phyloP scores from a whole-genome alignment of 805 yeast species.

The Barnettozyma salicaria region DNA sequence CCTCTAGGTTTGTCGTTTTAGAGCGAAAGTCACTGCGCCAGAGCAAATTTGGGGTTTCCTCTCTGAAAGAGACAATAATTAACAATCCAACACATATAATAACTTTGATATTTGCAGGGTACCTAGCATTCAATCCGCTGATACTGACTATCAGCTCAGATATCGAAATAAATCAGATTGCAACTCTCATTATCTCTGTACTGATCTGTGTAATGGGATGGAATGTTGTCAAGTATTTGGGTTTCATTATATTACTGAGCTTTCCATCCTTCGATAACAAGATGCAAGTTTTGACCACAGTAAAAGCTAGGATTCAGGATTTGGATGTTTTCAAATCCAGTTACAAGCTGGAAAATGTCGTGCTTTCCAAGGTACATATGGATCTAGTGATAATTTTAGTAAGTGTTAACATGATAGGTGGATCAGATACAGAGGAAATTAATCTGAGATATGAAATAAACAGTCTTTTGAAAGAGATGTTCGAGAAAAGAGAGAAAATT shows the following conservation, averaged over 20 bases:
- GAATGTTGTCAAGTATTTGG: constrained; percentile 45
- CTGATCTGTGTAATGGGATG: constrained; percentile 45
- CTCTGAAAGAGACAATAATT: constrained; percentile 19
- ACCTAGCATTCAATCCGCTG: constrained; percentile 36
- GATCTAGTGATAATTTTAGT: constrained; percentile 53
- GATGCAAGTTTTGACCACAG: constrained; percentile 31
- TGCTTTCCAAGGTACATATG: constrained; percentile 58
- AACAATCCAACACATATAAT: constrained; percentile 33
- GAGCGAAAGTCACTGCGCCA: constrained; percentile 1
- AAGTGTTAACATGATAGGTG: constrained; percentile 56
- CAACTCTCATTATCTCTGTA: constrained; percentile 40
- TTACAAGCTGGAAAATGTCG: constrained; percentile 41
- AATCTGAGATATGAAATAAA: constrained; percentile 44
- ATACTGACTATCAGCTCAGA: constrained; percentile 22
- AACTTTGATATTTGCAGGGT: constrained; percentile 38
- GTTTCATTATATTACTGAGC: constrained; percentile 46
- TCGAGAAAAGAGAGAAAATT: constrained; percentile 21
- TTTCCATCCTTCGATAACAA: constrained; percentile 42
- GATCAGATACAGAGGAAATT: constrained; percentile 63
- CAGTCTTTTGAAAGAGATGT: constrained; percentile 34
- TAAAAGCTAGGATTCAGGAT: constrained; percentile 40
- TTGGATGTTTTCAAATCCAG: constrained; percentile 47
- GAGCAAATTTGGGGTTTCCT: constrained; percentile 2
- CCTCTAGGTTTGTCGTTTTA: constrained; percentile 23
- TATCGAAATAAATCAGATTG: constrained; percentile 34